Base-by-base conservation (phyloP, 345 rosid genomes). In the Lagerstroemia speciosa region DNA sequence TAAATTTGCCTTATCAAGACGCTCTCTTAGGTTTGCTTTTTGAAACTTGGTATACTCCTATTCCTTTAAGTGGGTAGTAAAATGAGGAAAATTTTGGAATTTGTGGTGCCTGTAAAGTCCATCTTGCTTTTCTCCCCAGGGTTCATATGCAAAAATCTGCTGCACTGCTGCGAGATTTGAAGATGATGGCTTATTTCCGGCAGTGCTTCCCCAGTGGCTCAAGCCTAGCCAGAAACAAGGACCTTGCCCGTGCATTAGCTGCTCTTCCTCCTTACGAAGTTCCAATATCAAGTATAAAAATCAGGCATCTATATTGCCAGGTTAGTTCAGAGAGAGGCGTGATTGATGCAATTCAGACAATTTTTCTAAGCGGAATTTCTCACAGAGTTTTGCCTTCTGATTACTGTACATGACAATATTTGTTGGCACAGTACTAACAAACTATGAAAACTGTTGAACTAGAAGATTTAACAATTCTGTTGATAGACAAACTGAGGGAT, bases 241-340 rank as follows among this genome's bases (percentile, higher is more conserved):
- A 89, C 74, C 89, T 94, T 60, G 87, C 97, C 29, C 77, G 79
- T 74, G 96, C 95, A 68, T 81, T 94, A 64, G 87, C 99, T 70
- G 86, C 89, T 53, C 92, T 81, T 73, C 82, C 76, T 85, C 99
- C 99, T 63, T 91, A 91, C 62, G 90, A 89, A 83, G 92, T 94
- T 80, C 89, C 93, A 71, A 69, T 91, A 72, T 79, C 89, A 57
- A 81, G 83, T 57, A 82, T 95, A 80, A 87, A 82, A 63, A 87
- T 90, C 69, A 85, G 69, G 48, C 97, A 95, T 86, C 94, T 94
- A 29, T 83, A 95, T 67, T 83, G 83, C 70, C 87, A 91, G 96
- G 99, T 87, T 68, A 46, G 87, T 78, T 63, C 48, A 33, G 10
- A 30, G 26, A 58, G 41, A 64, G 41, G 69, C 2, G 3, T 24